Evolutionary conservation across 1,284 basidiomycete species (phyloP).

Genomic region (Ceratobasidium sp.): DNA sequence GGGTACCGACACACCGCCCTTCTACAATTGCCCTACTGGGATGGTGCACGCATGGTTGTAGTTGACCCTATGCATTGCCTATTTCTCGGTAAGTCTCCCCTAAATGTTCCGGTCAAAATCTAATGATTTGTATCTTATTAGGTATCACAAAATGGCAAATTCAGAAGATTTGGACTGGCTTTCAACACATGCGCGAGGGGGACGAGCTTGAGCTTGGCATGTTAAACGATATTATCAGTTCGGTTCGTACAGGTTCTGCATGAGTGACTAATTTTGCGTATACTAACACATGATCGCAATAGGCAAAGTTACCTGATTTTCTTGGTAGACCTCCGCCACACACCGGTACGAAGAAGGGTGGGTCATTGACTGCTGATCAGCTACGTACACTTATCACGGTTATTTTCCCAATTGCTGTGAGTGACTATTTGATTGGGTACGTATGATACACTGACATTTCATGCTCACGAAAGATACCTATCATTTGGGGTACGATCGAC

Average conservation of each 20-base stretch:
- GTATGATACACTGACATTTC: background rate
- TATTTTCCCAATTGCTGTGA: slow-evolving; percentile 37
- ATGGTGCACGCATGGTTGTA: slow-evolving; percentile 37
- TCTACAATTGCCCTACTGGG: slow-evolving; percentile 37
- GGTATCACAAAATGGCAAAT: slow-evolving; percentile 37
- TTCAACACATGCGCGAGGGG: slow-evolving; percentile 34
- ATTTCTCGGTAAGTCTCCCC: slow-evolving; percentile 31
- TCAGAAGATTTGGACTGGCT: slow-evolving; percentile 17
- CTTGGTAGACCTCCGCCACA: slow-evolving; percentile 34
- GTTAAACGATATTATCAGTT: slow-evolving; percentile 19
- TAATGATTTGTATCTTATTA: background rate
- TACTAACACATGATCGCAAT: background rate
- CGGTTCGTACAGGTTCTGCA: background rate
- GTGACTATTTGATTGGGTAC: background rate
- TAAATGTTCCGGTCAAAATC: background rate
- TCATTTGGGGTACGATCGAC: slow-evolving; percentile 37
- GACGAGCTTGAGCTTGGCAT: slow-evolving; percentile 16
- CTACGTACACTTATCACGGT: slow-evolving; percentile 18
- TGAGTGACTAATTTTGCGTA: background rate
- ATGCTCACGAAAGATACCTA: slow-evolving; percentile 13
- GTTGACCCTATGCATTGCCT: slow-evolving; percentile 42
- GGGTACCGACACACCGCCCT: slow-evolving; percentile 16
- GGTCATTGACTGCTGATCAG: slow-evolving; percentile 36
- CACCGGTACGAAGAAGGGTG: slow-evolving; percentile 32
- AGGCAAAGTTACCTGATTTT: slow-evolving; percentile 38